Evolutionary conservation across 768 basidiomycete species (phyloP).

Genomic region (Gyrodon lividus): DNA sequence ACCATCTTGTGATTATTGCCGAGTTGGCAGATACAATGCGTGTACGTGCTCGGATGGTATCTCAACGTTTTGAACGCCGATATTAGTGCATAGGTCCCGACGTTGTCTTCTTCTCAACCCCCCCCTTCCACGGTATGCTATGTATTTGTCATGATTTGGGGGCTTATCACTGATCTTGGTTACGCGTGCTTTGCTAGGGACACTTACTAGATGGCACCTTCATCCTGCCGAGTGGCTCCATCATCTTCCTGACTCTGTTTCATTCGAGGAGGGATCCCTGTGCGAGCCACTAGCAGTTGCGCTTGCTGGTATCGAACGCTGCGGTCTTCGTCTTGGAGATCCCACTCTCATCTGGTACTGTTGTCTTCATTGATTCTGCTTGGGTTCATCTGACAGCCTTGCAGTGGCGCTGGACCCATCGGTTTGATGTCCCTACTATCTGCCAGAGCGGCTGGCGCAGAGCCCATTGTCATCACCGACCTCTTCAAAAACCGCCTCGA

Average conservation of each 20-base stretch:
- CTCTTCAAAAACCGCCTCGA: constrained; percentile 63
- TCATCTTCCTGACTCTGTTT: constrained; percentile 57
- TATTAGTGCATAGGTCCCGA: constrained; percentile 31
- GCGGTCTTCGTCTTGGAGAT: constrained; percentile 64
- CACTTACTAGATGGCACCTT: constrained; percentile 62
- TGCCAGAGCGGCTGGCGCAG: constrained; percentile 66
- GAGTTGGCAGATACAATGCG: constrained; percentile 64
- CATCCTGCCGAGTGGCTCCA: constrained; percentile 71
- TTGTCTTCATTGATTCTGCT: not conserved
- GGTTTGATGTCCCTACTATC: constrained; percentile 61
- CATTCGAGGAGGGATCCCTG: constrained; percentile 66
- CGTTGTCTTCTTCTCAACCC: constrained; percentile 68
- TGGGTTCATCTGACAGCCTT: constrained; percentile 14
- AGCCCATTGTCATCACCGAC: constrained; percentile 69
- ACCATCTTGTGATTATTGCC: constrained; percentile 58
- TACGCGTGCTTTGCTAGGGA: constrained; percentile 38
- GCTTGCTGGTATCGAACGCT: constrained; percentile 64
- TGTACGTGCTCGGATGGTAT: constrained; percentile 33
- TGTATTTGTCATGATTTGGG: not conserved
- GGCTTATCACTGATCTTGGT: not conserved
- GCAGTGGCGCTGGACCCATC: constrained; percentile 67
- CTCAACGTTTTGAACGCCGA: not conserved
- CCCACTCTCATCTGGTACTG: constrained; percentile 58
- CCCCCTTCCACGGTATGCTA: constrained; percentile 58
- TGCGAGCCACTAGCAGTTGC: constrained; percentile 70